These are phyloP conservation scores for Corymbia maculata DNA, from an alignment of 345 rosid genomes.

Conservation along the genomic window DNA sequence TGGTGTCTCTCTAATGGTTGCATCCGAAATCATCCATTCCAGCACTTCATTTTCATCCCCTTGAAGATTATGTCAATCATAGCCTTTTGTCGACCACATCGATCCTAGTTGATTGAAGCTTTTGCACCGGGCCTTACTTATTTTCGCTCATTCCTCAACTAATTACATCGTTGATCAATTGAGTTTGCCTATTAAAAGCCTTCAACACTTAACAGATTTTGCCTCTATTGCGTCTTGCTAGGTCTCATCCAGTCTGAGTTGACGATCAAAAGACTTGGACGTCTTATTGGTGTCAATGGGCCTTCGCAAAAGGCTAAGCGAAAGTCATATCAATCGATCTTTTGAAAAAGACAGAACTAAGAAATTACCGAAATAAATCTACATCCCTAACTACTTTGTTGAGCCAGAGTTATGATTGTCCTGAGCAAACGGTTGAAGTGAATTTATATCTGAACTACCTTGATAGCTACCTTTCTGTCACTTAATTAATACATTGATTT, in stretches of 20 bases:
- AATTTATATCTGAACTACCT: too few species aligned
- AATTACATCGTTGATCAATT: neutral
- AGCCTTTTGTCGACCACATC: too few species aligned
- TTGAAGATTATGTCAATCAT: too few species aligned
- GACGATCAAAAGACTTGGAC: neutral
- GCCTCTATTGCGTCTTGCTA: rapidly evolving
- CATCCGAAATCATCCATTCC: rapidly evolving
- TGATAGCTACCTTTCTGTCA: too few species aligned
- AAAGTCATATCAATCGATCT: neutral
- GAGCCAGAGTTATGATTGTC: too few species aligned
- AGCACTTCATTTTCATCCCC: too few species aligned
- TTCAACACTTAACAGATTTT: neutral
- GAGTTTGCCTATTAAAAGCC: neutral
- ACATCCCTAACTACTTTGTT: too few species aligned
- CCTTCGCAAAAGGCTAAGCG: rapidly evolving
- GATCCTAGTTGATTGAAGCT: neutral
- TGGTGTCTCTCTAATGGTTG: neutral
- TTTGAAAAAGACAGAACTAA: too few species aligned
- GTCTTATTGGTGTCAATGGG: too few species aligned
- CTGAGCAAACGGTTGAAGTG: too few species aligned
- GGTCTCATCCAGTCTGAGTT: rapidly evolving
- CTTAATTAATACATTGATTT: too few species aligned
- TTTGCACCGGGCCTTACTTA: neutral
- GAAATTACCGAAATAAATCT: too few species aligned
- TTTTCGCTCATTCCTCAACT: neutral